Evolutionary conservation across 331 rosid genomes (phyloP).

Genomic region (Telfairia occidentalis): DNA sequence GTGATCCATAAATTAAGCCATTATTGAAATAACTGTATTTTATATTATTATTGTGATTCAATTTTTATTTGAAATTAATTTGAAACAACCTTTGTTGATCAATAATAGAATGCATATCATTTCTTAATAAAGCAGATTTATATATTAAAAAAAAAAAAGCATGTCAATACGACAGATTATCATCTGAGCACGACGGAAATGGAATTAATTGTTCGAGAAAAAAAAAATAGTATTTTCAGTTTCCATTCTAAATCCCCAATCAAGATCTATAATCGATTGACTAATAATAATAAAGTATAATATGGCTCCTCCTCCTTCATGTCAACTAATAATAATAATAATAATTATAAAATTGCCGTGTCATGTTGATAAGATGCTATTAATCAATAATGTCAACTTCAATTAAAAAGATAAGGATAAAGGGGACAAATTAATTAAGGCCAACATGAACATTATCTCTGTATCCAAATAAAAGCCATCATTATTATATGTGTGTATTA

Average conservation of each 20-base stretch:
- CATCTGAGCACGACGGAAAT: background rate
- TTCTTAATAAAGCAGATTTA: background rate
- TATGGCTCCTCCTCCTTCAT: background rate
- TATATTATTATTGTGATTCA: background rate
- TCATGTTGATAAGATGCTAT: background rate
- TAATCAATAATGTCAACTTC: background rate
- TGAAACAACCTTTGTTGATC: background rate
- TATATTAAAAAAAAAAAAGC: background rate
- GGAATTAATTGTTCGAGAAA: background rate
- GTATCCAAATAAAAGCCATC: background rate
- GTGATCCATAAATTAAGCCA: background rate
- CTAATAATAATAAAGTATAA: background rate
- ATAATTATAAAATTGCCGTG: background rate
- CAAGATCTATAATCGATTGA: background rate
- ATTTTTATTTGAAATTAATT: background rate
- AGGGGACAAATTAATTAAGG: background rate
- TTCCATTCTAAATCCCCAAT: background rate
- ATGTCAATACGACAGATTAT: background rate
- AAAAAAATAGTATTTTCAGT: background rate
- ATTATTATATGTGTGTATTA: background rate
- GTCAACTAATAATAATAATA: background rate
- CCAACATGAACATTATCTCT: background rate
- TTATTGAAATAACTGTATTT: background rate
- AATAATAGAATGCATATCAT: background rate
- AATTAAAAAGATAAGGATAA: background rate